phyloP scores from a whole-genome alignment of 805 yeast genomes.

The Ogataea paradorogensis region DNA sequence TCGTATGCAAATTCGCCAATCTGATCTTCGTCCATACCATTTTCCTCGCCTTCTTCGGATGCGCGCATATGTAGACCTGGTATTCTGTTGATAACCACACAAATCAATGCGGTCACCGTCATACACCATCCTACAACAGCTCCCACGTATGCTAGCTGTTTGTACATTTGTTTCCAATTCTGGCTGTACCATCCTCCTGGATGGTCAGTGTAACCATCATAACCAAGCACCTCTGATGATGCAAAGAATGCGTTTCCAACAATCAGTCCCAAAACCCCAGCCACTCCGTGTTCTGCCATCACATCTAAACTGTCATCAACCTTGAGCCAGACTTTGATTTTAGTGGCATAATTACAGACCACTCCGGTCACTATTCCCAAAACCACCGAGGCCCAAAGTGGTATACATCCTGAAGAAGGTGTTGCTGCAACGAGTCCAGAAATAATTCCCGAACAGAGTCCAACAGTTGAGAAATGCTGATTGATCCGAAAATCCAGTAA shows the following conservation, averaged over 20 bases:
- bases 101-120: conserved; percentile 73
- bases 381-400: conserved; percentile 86
- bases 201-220: conserved; percentile 82
- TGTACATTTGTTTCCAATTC: conserved; percentile 87
- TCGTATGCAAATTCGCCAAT: conserved; percentile 99
- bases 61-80: conserved; percentile 84
- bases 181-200: conserved; percentile 91
- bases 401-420: conserved; percentile 88
- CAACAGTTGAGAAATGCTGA: conserved; percentile 91
- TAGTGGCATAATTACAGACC: conserved; percentile 86
- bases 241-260: conserved; percentile 82
- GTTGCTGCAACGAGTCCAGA: conserved; percentile 97
- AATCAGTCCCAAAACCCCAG: conserved; percentile 87
- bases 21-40: conserved; percentile 94
- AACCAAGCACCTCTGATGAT: conserved; percentile 82
- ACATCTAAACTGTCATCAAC: conserved; percentile 95
- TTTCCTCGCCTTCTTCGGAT: conserved; percentile 78
- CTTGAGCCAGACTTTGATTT: conserved; percentile 71
- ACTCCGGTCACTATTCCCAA: conserved; percentile 80
- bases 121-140: conserved; percentile 75
- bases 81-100: conserved; percentile 67
- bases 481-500: conserved; percentile 84
- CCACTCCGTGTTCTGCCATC: conserved; percentile 98
- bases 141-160: conserved; percentile 77
- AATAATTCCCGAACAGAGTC: conserved; percentile 91